phyloP scores from a whole-genome alignment of 176 grass and related monocot species.

The Stipa capillata region DNA sequence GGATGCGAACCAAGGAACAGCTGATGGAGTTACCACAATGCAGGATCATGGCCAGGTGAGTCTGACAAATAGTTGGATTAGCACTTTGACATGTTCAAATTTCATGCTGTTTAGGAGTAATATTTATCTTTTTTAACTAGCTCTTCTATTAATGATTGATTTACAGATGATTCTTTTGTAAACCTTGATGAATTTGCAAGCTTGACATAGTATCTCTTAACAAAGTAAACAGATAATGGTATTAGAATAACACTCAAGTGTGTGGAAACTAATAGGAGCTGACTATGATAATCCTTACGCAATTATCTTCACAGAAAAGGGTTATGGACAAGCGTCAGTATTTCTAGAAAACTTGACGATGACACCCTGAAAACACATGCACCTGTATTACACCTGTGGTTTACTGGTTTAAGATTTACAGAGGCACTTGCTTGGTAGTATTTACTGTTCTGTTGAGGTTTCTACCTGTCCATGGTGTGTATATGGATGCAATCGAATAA shows the following conservation, averaged over 20 bases:
- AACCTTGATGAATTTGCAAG: not conserved
- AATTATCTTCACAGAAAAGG: not conserved
- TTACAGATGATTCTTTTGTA: not conserved
- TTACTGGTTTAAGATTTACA: not conserved
- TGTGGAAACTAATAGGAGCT: too few species aligned
- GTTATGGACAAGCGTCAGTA: not conserved
- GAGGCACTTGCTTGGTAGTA: not conserved
- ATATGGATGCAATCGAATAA: too few species aligned
- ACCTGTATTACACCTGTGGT: too few species aligned
- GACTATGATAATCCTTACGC: too few species aligned
- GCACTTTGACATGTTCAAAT: not conserved
- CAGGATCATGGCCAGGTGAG: slow-evolving; percentile 77
- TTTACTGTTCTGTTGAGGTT: not conserved
- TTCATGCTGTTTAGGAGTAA: not conserved
- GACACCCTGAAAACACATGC: not conserved
- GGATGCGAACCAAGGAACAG: slow-evolving; percentile 76
- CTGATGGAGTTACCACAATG: slow-evolving; percentile 83
- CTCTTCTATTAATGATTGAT: not conserved
- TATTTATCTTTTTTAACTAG: not conserved
- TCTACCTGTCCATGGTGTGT: not conserved
- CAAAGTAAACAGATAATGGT: not conserved
- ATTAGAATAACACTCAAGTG: too few species aligned
- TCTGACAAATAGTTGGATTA: not conserved
- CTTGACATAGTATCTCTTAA: not conserved
- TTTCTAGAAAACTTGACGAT: not conserved